phyloP scores from a whole-genome alignment of 176 grass and related monocot genomes.

The Rhynchospora breviuscula region DNA sequence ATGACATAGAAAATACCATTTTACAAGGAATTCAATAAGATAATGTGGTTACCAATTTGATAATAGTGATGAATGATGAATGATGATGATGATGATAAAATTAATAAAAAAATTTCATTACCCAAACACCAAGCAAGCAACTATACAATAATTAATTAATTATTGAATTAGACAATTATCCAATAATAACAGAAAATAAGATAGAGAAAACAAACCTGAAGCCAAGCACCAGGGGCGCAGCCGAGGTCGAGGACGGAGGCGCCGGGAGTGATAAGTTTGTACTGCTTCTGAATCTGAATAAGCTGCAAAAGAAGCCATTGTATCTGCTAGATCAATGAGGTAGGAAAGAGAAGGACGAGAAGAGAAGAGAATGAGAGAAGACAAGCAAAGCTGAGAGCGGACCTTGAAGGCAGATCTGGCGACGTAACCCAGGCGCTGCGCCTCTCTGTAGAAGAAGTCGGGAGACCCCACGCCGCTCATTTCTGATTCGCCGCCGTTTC shows the following conservation, averaged over 20 bases:
- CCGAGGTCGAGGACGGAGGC: conserved; percentile 74
- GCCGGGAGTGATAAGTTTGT: conserved; percentile 43
- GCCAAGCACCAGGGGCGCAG: conserved; percentile 72
- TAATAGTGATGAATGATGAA: too few species aligned
- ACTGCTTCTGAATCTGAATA: conserved; percentile 83
- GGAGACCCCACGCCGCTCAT: conserved; percentile 29
- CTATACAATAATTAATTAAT: too few species aligned
- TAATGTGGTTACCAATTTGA: too few species aligned
- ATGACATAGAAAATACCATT: neutral
- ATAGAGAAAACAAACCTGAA: conserved; percentile 32
- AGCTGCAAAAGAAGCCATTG: conserved; percentile 31
- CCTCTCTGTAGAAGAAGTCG: conserved; percentile 90
- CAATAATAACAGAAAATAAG: too few species aligned
- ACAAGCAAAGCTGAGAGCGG: neutral
- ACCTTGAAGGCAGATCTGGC: conserved; percentile 86
- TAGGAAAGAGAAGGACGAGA: neutral
- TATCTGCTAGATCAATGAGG: neutral
- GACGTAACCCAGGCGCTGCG: conserved; percentile 72
- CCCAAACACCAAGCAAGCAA: too few species aligned
- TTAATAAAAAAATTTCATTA: too few species aligned
- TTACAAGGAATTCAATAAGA: neutral
- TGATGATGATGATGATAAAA: too few species aligned
- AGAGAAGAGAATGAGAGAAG: neutral
- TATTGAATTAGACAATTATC: too few species aligned
- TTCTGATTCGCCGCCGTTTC: too few species aligned